Evolutionary conservation across 257 asterid species (phyloP).

Genomic region (Coffea canephora): DNA sequence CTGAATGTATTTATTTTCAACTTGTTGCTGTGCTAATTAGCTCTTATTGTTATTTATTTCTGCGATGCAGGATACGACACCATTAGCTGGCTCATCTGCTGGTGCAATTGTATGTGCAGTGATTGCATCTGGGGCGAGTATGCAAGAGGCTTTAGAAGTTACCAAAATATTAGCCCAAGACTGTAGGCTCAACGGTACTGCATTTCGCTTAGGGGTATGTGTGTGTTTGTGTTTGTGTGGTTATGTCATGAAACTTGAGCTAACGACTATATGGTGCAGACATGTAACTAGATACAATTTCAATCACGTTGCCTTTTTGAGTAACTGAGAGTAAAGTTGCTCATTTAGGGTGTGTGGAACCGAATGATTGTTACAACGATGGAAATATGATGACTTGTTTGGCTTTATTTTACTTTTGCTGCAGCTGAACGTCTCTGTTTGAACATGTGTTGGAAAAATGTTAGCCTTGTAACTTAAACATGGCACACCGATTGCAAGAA

Average conservation of each 20-base stretch:
- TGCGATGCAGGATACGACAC: conserved; percentile 73
- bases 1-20: background rate
- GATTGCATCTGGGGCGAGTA: conserved; percentile 87
- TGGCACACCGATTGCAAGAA: background rate
- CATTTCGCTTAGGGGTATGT: conserved; percentile 94
- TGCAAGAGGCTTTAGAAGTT: conserved; percentile 78
- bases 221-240: background rate
- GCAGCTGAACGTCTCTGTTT: background rate
- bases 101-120: conserved; percentile 96
- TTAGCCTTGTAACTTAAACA: background rate
- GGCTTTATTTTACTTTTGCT: background rate
- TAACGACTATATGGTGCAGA: background rate
- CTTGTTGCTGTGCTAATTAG: background rate
- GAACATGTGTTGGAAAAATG: background rate
- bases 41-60: background rate
- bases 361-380: no score
- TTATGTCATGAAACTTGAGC: no score
- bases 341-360: no score
- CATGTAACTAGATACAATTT: background rate
- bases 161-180: conserved; percentile 84
- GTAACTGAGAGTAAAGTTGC: background rate
- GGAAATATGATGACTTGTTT: no score
- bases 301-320: background rate
- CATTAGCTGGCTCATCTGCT: conserved; percentile 98
- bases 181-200: conserved; percentile 93